Percentiles rank a stretch among this genome's conserved stretches.
Evolutionary conservation across 345 rosid genomes (phyloP).

Genomic region (Arabis hirsuta): DNA sequence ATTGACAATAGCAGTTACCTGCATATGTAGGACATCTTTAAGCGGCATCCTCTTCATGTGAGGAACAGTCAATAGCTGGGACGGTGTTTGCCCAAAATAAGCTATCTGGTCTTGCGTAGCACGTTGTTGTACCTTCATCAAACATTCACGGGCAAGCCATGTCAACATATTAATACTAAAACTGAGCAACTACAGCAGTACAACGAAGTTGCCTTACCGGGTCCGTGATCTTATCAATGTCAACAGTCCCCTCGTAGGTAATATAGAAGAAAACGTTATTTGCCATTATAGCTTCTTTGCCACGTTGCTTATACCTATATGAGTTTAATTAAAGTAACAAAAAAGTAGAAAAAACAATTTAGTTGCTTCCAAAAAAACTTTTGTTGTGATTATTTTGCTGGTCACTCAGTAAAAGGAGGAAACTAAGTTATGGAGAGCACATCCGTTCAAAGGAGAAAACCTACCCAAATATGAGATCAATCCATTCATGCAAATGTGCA

Average conservation of each 20-base stretch:
- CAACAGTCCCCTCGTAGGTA: conserved; percentile 95
- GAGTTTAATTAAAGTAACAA: conserved; percentile 25
- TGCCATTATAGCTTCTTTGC: conserved; percentile 93
- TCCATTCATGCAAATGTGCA: conserved; percentile 96
- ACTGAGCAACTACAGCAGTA: conserved; percentile 28
- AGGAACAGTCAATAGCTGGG: conserved; percentile 88
- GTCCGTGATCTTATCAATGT: conserved; percentile 84
- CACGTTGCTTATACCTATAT: conserved; percentile 93
- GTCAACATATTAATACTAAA: conserved; percentile 17
- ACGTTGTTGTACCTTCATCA: conserved; percentile 78
- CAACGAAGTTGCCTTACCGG: conserved; percentile 60
- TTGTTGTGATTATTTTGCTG: conserved; percentile 27
- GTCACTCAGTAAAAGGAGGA: conserved; percentile 18
- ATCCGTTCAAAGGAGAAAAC: conserved; percentile 36
- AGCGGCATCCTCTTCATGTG: conserved; percentile 83
- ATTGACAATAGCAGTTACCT: conserved; percentile 52
- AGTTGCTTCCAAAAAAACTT: neutral
- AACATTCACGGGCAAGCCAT: conserved; percentile 33
- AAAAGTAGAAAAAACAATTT: neutral
- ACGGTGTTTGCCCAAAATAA: conserved; percentile 99
- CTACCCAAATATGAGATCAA: conserved; percentile 97
- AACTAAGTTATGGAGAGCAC: conserved; percentile 6
- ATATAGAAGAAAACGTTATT: conserved; percentile 96
- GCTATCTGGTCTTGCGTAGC: conserved; percentile 99
- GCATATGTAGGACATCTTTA: conserved; percentile 85